Evolutionary conservation across 2,329 filamentous ascomycete species (phyloP).

Genomic region (Aureobasidium sp.): DNA sequence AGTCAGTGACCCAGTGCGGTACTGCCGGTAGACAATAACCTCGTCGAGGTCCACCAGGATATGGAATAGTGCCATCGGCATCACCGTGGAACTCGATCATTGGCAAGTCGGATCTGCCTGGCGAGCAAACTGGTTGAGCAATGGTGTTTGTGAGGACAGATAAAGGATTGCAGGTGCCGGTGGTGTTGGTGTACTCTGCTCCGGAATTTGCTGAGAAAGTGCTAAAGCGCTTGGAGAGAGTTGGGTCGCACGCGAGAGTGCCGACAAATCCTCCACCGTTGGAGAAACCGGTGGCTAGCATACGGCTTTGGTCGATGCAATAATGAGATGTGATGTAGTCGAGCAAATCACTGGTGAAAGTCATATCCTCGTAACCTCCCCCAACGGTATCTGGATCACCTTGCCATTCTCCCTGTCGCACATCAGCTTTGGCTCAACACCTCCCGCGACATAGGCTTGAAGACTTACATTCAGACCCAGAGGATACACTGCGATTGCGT

Average conservation of each 20-base stretch:
- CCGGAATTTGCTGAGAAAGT: conserved; percentile 40
- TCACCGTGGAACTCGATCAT: conserved; percentile 37
- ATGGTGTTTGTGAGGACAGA: conserved; percentile 19
- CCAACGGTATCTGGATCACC: conserved; percentile 32
- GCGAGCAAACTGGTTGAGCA: conserved; percentile 15
- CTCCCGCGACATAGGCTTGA: conserved; percentile 22
- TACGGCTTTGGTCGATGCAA: conserved; percentile 36
- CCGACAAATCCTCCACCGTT: conserved; percentile 45
- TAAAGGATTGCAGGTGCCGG: conserved; percentile 13
- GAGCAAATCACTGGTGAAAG: conserved; percentile 34
- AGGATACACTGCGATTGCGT: conserved; percentile 38
- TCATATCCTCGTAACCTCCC: conserved; percentile 30
- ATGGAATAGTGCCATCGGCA: conserved; percentile 30
- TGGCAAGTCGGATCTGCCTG: conserved; percentile 22
- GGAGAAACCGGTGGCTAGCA: conserved; percentile 43
- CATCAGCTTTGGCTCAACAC: conserved; percentile 30
- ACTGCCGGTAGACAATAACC: conserved; percentile 11
- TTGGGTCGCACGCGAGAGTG: conserved; percentile 38
- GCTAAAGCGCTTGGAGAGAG: conserved; percentile 34
- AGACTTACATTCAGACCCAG: conserved; percentile 35
- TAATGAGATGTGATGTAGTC: conserved; percentile 26
- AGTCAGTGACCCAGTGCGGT: conserved; percentile 21
- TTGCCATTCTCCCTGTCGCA: conserved; percentile 30
- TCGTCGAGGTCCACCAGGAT: conserved; percentile 22
- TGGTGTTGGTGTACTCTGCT: conserved; percentile 32